Evolutionary conservation across 352 stramenopile genomes (phyloP).

Genomic region (Phytophthora citrophthora): DNA sequence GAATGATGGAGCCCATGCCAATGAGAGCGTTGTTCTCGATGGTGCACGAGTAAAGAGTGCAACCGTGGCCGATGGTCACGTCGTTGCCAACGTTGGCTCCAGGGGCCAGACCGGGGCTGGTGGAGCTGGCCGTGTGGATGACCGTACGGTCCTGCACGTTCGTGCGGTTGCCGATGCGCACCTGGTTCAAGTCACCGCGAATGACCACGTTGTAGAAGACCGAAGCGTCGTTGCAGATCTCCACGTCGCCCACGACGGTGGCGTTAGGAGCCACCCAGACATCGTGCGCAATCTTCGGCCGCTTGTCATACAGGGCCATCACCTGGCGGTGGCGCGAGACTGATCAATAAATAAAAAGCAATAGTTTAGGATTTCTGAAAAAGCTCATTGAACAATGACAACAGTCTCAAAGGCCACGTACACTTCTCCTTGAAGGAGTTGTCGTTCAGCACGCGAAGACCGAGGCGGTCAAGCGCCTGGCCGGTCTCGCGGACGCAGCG

Average conservation of each 20-base stretch:
- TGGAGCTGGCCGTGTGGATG: constrained; percentile 92
- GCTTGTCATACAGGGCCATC: constrained; percentile 94
- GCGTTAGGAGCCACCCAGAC: constrained; percentile 96
- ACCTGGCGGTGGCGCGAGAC: constrained; percentile 93
- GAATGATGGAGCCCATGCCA: constrained; percentile 95
- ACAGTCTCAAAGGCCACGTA: constrained; percentile 36
- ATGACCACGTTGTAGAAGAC: constrained; percentile 98
- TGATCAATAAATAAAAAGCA: constrained; percentile 31
- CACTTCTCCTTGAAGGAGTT: constrained; percentile 92
- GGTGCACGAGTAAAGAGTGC: constrained; percentile 96
- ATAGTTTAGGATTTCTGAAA: neutral
- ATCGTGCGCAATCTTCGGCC: constrained; percentile 88
- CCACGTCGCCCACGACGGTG: constrained; percentile 96
- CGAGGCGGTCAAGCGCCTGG: constrained; percentile 95
- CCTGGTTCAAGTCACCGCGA: constrained; percentile 91
- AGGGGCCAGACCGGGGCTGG: constrained; percentile 74
- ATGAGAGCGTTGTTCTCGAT: constrained; percentile 97
- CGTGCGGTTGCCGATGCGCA: constrained; percentile 95
- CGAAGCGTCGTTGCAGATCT: constrained; percentile 94
- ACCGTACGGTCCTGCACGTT: constrained; percentile 98
- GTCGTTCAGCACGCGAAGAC: constrained; percentile 88
- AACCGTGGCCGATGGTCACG: constrained; percentile 95
- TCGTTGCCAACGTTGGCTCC: constrained; percentile 95
- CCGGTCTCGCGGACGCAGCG: constrained; percentile 95
- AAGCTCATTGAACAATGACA: neutral